phyloP scores from a whole-genome alignment of 2,329 filamentous ascomycete genomes.

The Verticillium zaregamsianum region DNA sequence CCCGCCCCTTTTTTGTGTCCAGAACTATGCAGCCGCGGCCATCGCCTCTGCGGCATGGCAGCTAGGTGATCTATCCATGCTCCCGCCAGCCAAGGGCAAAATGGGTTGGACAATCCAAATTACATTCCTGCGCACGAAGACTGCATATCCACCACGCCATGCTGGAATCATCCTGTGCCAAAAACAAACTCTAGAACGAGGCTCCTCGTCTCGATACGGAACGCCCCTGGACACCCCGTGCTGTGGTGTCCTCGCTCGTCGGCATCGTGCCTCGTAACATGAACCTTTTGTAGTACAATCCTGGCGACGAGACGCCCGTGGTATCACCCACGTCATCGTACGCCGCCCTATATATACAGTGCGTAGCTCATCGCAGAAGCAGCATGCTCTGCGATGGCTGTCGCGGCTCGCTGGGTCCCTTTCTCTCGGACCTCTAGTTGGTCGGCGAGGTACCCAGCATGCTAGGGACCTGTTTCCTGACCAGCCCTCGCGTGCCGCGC shows the following conservation, averaged over 20 bases:
- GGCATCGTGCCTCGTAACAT: neutral
- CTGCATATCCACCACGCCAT: neutral
- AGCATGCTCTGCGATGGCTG: neutral
- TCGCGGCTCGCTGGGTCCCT: neutral
- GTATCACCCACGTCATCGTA: neutral
- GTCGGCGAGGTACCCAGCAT: conserved; percentile 38
- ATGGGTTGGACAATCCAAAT: neutral
- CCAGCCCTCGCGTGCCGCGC: conserved; percentile 42
- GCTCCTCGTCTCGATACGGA: neutral
- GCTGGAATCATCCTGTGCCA: neutral
- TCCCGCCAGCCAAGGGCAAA: neutral
- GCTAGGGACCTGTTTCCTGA: conserved; percentile 53
- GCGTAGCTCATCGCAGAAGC: neutral
- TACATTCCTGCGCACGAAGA: neutral
- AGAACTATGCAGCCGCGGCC: neutral
- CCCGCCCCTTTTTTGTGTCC: neutral
- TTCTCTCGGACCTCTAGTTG: neutral
- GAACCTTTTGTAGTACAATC: neutral
- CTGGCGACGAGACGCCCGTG: neutral
- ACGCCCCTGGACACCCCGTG: neutral
- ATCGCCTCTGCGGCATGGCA: neutral
- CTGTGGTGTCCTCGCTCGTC: neutral
- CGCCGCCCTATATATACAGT: neutral
- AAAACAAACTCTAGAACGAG: neutral
- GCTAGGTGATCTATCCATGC: neutral